These are phyloP conservation scores for Globisporangium solare DNA, from an alignment of 352 stramenopile species.

Conservation along the genomic window DNA sequence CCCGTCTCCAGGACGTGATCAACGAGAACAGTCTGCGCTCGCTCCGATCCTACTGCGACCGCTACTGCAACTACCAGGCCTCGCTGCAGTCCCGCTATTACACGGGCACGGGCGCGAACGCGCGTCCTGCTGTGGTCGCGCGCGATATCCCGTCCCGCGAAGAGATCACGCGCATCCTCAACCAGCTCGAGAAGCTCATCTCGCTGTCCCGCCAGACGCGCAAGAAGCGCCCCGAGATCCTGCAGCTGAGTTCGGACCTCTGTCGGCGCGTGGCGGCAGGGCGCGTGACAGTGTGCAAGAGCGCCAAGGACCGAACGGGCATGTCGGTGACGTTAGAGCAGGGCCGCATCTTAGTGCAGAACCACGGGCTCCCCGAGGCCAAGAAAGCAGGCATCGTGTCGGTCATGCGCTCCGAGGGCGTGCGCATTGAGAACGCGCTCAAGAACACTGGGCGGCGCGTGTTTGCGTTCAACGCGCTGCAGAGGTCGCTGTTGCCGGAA, in stretches of 20 bases:
- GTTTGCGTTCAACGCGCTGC: conserved; percentile 84
- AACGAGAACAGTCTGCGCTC: conserved; percentile 72
- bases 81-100: conserved; percentile 29
- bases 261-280: conserved; percentile 82
- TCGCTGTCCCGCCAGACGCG: conserved; percentile 57
- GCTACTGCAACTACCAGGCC: conserved; percentile 69
- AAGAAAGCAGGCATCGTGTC: conserved; percentile 77
- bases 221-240: conserved; percentile 82
- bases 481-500: conserved; percentile 74
- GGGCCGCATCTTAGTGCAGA: conserved; percentile 78
- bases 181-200: conserved; percentile 70
- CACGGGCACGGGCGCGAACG: conserved; percentile 13
- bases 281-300: conserved; percentile 95
- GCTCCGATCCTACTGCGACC: conserved; percentile 66
- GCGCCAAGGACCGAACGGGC: conserved; percentile 96
- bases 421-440: conserved; percentile 81
- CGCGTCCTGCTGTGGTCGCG: neutral
- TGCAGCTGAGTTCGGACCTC: conserved; percentile 81
- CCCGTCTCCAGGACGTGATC: conserved; percentile 74
- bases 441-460: conserved; percentile 82
- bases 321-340: conserved; percentile 97
- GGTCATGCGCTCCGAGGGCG: conserved; percentile 80
- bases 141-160: conserved; percentile 32
- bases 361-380: conserved; percentile 59
- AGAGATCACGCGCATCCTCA: conserved; percentile 47